Percentiles rank a stretch among this genome's conserved stretches.
Evolutionary conservation across 768 basidiomycete genomes (phyloP).

Genomic region (Leccinum variicolor): DNA sequence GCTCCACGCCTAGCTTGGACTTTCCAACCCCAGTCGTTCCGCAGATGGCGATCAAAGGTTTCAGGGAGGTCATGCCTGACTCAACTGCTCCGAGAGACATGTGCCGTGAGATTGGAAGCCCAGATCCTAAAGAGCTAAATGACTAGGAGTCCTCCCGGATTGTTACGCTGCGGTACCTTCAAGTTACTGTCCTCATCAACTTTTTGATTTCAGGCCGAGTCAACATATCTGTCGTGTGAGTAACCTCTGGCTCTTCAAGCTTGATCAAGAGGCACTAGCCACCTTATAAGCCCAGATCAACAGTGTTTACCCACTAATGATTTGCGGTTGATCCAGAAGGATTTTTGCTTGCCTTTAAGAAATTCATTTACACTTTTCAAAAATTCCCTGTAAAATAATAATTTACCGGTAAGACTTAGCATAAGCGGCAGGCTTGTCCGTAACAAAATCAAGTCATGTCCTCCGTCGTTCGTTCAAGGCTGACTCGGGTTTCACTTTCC

Average conservation of each 20-base stretch:
- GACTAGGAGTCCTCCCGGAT: background rate
- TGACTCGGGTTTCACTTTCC: slow-evolving; percentile 54
- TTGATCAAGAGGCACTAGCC: background rate
- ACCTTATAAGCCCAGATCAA: background rate
- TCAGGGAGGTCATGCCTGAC: slow-evolving; percentile 33
- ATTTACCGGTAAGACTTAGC: background rate
- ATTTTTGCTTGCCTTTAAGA: background rate
- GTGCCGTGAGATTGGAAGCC: background rate
- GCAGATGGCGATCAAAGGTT: slow-evolving; percentile 78
- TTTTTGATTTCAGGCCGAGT: background rate
- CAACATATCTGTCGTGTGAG: background rate
- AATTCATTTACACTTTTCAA: no score
- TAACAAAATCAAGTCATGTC: slow-evolving; percentile 28
- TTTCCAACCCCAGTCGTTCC: slow-evolving; percentile 98
- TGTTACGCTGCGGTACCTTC: background rate
- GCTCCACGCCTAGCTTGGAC: slow-evolving; percentile 84
- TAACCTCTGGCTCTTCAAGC: no score
- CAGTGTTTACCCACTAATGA: background rate
- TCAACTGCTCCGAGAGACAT: background rate
- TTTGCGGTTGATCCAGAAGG: background rate
- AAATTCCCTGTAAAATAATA: background rate
- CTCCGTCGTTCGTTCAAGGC: slow-evolving; percentile 31
- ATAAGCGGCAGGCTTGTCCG: background rate
- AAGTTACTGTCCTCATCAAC: background rate
- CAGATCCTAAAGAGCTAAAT: background rate